Evolutionary conservation across 1,139 yeast genomes (phyloP), one percentile per base, ranked within the genome.

Genomic region (Blastobotrys indianensis): DNA sequence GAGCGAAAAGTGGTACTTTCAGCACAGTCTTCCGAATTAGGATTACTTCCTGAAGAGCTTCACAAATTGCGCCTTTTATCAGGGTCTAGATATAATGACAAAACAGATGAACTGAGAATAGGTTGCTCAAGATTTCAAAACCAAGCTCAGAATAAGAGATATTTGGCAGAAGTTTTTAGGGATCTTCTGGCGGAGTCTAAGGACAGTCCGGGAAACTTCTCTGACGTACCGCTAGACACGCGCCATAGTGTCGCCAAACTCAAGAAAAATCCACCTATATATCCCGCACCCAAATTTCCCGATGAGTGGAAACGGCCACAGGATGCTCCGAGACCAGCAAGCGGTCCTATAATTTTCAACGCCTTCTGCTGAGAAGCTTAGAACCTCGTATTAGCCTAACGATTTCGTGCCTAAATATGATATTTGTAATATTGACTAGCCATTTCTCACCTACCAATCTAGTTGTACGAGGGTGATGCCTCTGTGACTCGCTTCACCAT

Each of bases 81-180:
- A 1, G 95, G 90, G 16, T 74, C 80, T 42, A 80, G 95, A 61
- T 87, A 82, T 63, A 80, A 88, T 62, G 75, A 75, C 54, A 69
- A 68, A 37, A 74, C 75, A 1, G 80, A 83, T 56, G 62, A 65
- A 13, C 74, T 92, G 58, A 76, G 74, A 54, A 77, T 88, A 65
- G 73, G 85, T 23, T 68, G 79, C 32, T 79, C 76, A 42, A 76
- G 75, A 57, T 85, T 75, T 63, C 73, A 79, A 9, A 86, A 86
- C 56, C 82, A 95, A 40, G 78, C 94, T 1, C 97, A 92, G 66
- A 92, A 92, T 66, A 86, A 90, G 45, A 76, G 84, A 53, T 81
- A 75, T 65, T 67, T 86, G 52, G 80, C 82, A 32, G 83, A 80
- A 46, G 74, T 81, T 30, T 71, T 88, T 54, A 74, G 76, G 52